Base-by-base conservation (phyloP, 2,329 filamentous ascomycete genomes). In the Davidsoniella eucalypti region DNA sequence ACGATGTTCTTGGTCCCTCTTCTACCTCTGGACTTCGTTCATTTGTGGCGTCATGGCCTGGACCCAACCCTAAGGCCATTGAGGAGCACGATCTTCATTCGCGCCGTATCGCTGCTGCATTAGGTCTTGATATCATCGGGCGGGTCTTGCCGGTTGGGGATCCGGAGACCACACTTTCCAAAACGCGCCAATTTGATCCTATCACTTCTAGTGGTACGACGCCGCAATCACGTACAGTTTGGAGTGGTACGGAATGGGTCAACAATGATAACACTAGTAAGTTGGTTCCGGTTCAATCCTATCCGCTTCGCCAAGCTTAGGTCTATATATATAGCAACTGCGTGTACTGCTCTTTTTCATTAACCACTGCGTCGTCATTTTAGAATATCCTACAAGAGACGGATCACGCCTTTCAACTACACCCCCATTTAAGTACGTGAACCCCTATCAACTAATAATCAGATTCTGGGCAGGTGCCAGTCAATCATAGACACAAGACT, bases 71-170 rank as follows among this genome's bases (percentile, higher is more conserved):
- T 5, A 69, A 63, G 43, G 60, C 68, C 1, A 71, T 76, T 37
- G 76, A 84, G 37, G 77, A 86, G 39, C 66, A 72, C 10, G 76
- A 82, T 51, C 78, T 75, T 48, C 84, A 94, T 59, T 77, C 84
- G 58, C 74, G 75, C 39, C 78, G 87, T 25, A 66, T 98, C 50
- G 87, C 88, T 7, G 68, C 81, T 14, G 92, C 92, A 2, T 70
- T 96, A 47, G 75, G 84, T n/a, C 72, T 96, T 54, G 80, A 94
- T 60, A 78, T 77, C 43, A 69, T 75, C 26, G 70, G 73, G 23
- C 76, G 77, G 54, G 68, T 94, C 12, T 69, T 94, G 26, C 47
- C 51, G 5, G n/a, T 44, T 33, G 29, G 71, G 73, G 29, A 52
- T 33, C 33, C 47, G 14, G 37, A 44, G 2, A 9, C 23, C 49